Percentiles rank a stretch among this genome's conserved stretches.
These are phyloP conservation scores for Fusarium coffeatum DNA, from an alignment of 2,329 filamentous ascomycete species.

Conservation along the genomic window DNA sequence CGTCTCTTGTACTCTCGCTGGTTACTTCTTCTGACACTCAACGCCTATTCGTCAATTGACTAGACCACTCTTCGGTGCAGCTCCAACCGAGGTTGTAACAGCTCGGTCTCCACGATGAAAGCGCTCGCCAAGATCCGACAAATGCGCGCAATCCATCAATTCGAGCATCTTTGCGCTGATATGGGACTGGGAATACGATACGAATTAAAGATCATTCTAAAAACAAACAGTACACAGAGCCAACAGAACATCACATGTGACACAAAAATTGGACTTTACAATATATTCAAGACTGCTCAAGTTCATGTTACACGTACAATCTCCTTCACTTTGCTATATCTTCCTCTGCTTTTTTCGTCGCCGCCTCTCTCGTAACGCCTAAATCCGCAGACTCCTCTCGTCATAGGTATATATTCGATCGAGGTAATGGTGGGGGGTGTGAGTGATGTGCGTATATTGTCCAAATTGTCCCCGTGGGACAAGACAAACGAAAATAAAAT, in stretches of 20 bases:
- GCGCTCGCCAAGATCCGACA: conserved; percentile 4
- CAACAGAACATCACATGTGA: no score
- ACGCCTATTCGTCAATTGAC: conserved; percentile 7
- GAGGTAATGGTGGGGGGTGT: conserved; percentile 27
- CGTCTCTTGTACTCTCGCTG: neutral
- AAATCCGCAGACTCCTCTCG: conserved; percentile 34
- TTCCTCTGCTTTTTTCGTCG: conserved; percentile 25
- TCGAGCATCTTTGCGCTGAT: neutral
- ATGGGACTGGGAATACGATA: neutral
- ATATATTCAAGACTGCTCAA: conserved; percentile 44
- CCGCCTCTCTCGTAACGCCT: conserved; percentile 37
- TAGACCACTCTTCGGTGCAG: conserved; percentile 14
- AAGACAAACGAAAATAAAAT: conserved; percentile 31
- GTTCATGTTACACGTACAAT: conserved; percentile 46
- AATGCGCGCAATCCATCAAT: neutral
- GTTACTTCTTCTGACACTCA: neutral
- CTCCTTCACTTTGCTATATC: conserved; percentile 26
- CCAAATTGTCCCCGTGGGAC: conserved; percentile 21
- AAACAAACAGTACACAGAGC: no score
- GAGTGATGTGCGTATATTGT: conserved; percentile 17
- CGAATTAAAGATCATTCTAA: neutral
- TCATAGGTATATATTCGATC: conserved; percentile 40
- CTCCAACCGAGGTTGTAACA: conserved; percentile 22
- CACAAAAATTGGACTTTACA: conserved; percentile 26
- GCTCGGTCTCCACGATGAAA: conserved; percentile 15